Conservation (phyloP, 768 basidiomycete species). For the Trametes maxima region DNA sequence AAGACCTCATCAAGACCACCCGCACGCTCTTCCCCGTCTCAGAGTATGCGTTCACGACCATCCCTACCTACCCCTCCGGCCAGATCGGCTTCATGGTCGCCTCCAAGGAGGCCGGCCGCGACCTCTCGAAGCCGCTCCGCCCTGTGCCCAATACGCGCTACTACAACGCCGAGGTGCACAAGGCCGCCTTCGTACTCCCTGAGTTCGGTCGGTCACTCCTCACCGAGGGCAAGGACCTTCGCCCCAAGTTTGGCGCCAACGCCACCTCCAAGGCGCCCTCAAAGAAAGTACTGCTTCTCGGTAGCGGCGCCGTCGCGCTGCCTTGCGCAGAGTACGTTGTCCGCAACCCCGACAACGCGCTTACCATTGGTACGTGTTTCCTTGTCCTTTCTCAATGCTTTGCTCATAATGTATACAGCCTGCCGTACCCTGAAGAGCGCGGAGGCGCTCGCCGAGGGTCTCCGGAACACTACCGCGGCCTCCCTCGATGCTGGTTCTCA, state of each 20-base stretch:
- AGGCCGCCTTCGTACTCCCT: slow-evolving; percentile 85
- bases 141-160: slow-evolving; percentile 73
- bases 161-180: slow-evolving; percentile 84
- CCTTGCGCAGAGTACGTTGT: slow-evolving; percentile 96
- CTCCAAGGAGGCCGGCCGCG: slow-evolving; percentile 71
- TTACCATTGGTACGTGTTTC: slow-evolving; percentile 73
- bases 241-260: slow-evolving; percentile 72
- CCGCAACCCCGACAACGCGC: slow-evolving; percentile 74
- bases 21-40: slow-evolving; percentile 74
- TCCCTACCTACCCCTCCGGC: slow-evolving; percentile 98
- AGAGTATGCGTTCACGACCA: slow-evolving; percentile 94
- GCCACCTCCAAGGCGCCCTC: slow-evolving; percentile 49
- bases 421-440: slow-evolving; percentile 87
- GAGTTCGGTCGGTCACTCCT: slow-evolving; percentile 82
- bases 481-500: slow-evolving; percentile 70
- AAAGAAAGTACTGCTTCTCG: slow-evolving; percentile 84
- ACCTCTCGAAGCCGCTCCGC: slow-evolving; percentile 74
- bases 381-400: neutral
- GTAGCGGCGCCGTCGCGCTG: slow-evolving; percentile 92
- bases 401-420: slow-evolving; percentile 44
- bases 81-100: slow-evolving; percentile 95
- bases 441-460: slow-evolving; percentile 62
- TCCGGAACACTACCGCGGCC: slow-evolving; percentile 71
- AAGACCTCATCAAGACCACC: slow-evolving; percentile 69
- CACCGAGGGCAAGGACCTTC: slow-evolving; percentile 68